Conservation (phyloP, 306 rosid genomes). For the Datisca glomerata region DNA sequence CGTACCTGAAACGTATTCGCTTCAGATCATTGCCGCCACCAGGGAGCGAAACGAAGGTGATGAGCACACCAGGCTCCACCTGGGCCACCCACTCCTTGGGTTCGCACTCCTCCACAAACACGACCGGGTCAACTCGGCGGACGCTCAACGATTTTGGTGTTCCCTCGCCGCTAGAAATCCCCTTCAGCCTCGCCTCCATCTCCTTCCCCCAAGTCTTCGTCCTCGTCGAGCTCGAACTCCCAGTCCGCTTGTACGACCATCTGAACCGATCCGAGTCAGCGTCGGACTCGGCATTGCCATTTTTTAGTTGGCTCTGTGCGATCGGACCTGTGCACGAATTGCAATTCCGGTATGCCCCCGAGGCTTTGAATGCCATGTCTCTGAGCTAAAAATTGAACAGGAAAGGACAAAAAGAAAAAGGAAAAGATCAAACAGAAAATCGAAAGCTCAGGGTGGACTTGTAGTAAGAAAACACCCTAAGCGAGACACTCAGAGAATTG, state of each 20-base stretch:
- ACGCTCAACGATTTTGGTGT: constrained; percentile 70
- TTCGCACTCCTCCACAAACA: constrained; percentile 66
- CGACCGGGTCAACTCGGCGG: constrained; percentile 58
- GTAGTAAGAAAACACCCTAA: background rate
- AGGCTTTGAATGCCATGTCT: constrained; percentile 93
- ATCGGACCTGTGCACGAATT: constrained; percentile 57
- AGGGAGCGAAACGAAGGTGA: constrained; percentile 70
- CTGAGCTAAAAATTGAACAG: constrained; percentile 45
- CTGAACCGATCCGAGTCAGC: constrained; percentile 66
- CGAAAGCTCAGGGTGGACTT: background rate
- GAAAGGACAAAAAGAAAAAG: background rate
- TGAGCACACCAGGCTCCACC: constrained; percentile 74
- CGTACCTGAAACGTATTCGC: constrained; percentile 75
- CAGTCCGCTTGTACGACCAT: constrained; percentile 65
- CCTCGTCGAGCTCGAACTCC: constrained; percentile 67
- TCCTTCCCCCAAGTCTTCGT: constrained; percentile 85
- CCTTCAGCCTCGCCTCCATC: constrained; percentile 86
- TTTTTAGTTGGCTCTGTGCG: constrained; percentile 23
- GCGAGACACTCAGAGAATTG: background rate
- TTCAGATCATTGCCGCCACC: constrained; percentile 79
- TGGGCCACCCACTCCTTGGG: constrained; percentile 88
- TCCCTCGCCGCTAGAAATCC: constrained; percentile 82
- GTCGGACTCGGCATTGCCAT: constrained; percentile 39
- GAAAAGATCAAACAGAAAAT: background rate
- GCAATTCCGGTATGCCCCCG: constrained; percentile 80